Percentiles rank a stretch among this genome's conserved stretches.
Evolutionary conservation across 257 asterid genomes (phyloP).

Genomic region (Forsythia viridissima): DNA sequence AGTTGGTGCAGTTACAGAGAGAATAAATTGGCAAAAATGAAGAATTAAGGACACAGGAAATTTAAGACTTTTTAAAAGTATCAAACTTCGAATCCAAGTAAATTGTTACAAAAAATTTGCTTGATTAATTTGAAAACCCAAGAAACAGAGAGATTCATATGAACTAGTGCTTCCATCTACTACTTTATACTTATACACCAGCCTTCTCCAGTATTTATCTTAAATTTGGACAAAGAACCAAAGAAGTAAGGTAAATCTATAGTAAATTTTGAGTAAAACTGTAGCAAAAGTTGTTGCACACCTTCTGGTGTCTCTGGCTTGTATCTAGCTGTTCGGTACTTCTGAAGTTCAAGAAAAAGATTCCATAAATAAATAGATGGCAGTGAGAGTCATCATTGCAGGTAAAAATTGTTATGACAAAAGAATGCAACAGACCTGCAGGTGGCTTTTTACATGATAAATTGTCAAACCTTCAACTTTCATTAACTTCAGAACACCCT

Average conservation of each 20-base stretch:
- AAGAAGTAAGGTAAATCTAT: too few species aligned
- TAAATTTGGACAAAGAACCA: too few species aligned
- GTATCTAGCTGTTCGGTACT: constrained; percentile 90
- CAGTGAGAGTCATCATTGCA: constrained; percentile 13
- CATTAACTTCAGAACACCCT: constrained; percentile 84
- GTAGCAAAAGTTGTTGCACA: constrained; percentile 26
- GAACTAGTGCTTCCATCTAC: too few species aligned
- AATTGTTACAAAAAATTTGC: background rate
- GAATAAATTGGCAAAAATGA: background rate
- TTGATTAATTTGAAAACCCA: background rate
- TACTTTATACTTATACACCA: too few species aligned
- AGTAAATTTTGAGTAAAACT: constrained; percentile 7
- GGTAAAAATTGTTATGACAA: background rate
- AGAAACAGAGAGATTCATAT: background rate
- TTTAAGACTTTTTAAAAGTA: background rate
- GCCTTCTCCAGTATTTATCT: too few species aligned
- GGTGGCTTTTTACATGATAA: constrained; percentile 91
- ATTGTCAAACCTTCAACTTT: constrained; percentile 80
- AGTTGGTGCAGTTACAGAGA: background rate
- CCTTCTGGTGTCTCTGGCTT: constrained; percentile 88
- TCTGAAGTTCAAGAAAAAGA: constrained; percentile 53
- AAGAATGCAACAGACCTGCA: constrained; percentile 36
- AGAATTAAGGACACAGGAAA: background rate
- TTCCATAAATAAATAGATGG: constrained; percentile 21
- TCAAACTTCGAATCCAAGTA: background rate